These are phyloP conservation scores for Magnusiomyces clavatus DNA, from an alignment of 1,139 yeast species.

Conservation along the genomic window DNA sequence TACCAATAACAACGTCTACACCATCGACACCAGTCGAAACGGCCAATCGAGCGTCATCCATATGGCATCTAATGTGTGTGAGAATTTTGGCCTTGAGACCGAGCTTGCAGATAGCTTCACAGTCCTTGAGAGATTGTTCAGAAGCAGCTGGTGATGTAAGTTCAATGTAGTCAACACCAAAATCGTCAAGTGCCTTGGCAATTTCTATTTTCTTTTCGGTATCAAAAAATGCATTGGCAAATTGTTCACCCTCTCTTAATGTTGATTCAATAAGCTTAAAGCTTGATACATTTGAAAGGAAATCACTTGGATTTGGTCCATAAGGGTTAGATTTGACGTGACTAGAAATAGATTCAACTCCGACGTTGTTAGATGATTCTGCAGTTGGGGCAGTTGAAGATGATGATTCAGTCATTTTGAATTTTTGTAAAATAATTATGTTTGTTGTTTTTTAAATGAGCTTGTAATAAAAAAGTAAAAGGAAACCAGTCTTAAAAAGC, in stretches of 20 bases:
- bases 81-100: slow-evolving; percentile 93
- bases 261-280: slow-evolving; percentile 94
- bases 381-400: slow-evolving; percentile 1
- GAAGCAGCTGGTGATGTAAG: slow-evolving; percentile 96
- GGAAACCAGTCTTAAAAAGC: slow-evolving; percentile 1
- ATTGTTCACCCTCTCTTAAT: slow-evolving; percentile 96
- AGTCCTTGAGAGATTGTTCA: slow-evolving; percentile 86
- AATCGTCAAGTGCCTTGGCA: slow-evolving; percentile 94
- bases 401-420: slow-evolving; percentile 2
- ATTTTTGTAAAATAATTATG: background rate
- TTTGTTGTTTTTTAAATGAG: background rate
- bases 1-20: slow-evolving; percentile 97
- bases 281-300: slow-evolving; percentile 76
- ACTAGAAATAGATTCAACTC: slow-evolving; percentile 14
- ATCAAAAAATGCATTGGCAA: slow-evolving; percentile 92
- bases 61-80: slow-evolving; percentile 91
- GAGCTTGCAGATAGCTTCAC: slow-evolving; percentile 96
- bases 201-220: slow-evolving; percentile 96
- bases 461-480: background rate
- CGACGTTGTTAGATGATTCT: slow-evolving; percentile 6
- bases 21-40: slow-evolving; percentile 99
- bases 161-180: slow-evolving; percentile 97
- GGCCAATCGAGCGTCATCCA: slow-evolving; percentile 97
- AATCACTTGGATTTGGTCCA: slow-evolving; percentile 94
- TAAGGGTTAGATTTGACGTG: slow-evolving; percentile 58